Conservation (phyloP, 345 rosid genomes). For the Syzygium aqueum region DNA sequence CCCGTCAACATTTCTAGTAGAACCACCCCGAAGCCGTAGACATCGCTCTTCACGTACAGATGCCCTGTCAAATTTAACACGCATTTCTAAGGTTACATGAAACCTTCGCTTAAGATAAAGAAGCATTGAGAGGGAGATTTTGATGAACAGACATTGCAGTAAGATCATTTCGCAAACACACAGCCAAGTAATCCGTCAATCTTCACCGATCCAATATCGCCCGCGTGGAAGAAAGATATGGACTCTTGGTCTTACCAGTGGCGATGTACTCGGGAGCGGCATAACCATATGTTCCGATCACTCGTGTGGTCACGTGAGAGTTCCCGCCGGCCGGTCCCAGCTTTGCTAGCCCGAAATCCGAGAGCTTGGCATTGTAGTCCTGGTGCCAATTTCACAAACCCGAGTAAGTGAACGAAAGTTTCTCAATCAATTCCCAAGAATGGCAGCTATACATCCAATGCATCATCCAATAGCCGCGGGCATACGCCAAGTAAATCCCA, state of each 20-base stretch:
- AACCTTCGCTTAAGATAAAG: not conserved
- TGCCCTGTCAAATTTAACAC: conserved; percentile 33
- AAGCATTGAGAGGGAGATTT: not conserved
- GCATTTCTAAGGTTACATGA: not conserved
- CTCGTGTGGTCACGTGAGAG: conserved; percentile 67
- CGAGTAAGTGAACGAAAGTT: not conserved
- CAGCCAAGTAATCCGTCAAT: not conserved
- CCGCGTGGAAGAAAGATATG: not conserved
- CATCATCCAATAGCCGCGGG: not conserved
- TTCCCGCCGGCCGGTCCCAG: conserved; percentile 59
- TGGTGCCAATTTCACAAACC: not conserved
- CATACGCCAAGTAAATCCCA: not conserved
- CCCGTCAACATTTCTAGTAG: conserved; percentile 71
- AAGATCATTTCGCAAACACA: not conserved
- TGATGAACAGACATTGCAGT: not conserved
- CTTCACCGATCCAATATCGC: not conserved
- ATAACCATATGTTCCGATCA: conserved; percentile 80
- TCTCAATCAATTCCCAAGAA: not conserved
- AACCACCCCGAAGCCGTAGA: conserved; percentile 77
- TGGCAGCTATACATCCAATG: not conserved
- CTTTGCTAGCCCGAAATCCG: conserved; percentile 84
- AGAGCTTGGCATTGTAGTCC: conserved; percentile 71
- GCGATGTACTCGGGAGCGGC: conserved; percentile 89
- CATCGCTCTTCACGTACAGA: conserved; percentile 70
- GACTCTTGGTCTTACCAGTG: conserved; percentile 34